phyloP scores from a whole-genome alignment of 805 yeast genomes.

The Metahyphopichia silvanorum region DNA sequence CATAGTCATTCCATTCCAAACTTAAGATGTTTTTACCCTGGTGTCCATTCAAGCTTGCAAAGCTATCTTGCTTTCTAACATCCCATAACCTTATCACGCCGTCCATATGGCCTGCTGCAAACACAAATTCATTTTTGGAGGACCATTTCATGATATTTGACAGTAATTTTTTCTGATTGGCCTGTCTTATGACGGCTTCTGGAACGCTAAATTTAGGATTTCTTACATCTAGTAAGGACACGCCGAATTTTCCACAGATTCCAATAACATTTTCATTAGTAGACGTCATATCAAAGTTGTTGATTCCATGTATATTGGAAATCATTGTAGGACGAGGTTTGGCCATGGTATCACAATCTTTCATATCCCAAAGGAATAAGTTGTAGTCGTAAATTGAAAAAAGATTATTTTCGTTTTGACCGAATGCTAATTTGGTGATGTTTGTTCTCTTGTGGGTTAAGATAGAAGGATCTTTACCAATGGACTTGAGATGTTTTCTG shows the following conservation, averaged over 20 bases:
- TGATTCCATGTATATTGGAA: conserved; percentile 48
- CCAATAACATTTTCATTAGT: conserved; percentile 53
- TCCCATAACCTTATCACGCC: conserved; percentile 71
- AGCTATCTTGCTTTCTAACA: conserved; percentile 56
- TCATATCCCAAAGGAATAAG: conserved; percentile 74
- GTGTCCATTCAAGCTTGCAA: conserved; percentile 56
- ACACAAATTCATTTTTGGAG: conserved; percentile 51
- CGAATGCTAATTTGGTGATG: conserved; percentile 25
- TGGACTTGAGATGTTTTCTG: conserved; percentile 51
- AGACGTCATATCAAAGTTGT: conserved; percentile 48
- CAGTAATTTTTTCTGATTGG: conserved; percentile 15
- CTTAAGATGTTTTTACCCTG: conserved; percentile 46
- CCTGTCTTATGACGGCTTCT: conserved; percentile 8
- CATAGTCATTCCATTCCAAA: conserved; percentile 57
- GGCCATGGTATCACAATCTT: conserved; percentile 43
- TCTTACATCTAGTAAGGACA: conserved; percentile 71
- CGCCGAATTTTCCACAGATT: conserved; percentile 68
- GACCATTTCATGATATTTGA: conserved; percentile 62
- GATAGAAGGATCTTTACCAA: conserved; percentile 20
- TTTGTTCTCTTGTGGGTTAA: conserved; percentile 16
- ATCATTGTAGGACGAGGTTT: conserved; percentile 52
- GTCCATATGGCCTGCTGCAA: conserved; percentile 63
- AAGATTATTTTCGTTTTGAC: conserved; percentile 42
- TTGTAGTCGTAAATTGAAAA: conserved; percentile 65
- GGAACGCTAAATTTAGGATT: conserved; percentile 39